A percentile compares a stretch with the other conserved stretches of the same genome.
phyloP scores from a whole-genome alignment of 1,284 basidiomycete genomes.

The Albatrellus sp. region DNA sequence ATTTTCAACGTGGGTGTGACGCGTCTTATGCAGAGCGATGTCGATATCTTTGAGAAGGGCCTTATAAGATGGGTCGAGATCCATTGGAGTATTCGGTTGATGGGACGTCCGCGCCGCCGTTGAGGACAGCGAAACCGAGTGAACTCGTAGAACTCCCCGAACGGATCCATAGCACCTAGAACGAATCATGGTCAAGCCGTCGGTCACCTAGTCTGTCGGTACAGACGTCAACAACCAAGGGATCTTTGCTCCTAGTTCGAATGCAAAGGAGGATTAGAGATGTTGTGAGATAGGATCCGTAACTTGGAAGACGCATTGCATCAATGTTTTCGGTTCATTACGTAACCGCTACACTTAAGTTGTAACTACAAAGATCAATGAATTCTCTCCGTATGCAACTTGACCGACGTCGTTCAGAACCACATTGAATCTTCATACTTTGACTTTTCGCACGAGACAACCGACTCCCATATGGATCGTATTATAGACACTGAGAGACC shows the following conservation, averaged over 20 bases:
- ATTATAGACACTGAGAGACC: constrained; percentile 18
- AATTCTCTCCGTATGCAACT: too few species aligned
- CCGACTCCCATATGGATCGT: background rate
- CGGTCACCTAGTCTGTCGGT: too few species aligned
- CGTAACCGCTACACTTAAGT: too few species aligned
- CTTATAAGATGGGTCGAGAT: constrained; percentile 52
- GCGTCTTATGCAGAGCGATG: constrained; percentile 40
- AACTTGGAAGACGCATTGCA: too few species aligned
- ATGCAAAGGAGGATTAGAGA: too few species aligned
- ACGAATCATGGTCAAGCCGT: constrained; percentile 14
- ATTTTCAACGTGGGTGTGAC: constrained; percentile 8
- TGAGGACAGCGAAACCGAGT: constrained; percentile 15
- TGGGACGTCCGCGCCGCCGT: constrained; percentile 12
- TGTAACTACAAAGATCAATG: too few species aligned
- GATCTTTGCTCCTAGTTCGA: too few species aligned
- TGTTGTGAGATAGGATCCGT: too few species aligned
- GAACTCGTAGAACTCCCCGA: constrained; percentile 11
- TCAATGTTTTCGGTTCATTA: too few species aligned
- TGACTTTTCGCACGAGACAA: background rate
- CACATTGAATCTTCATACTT: background rate
- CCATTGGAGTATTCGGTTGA: constrained; percentile 30
- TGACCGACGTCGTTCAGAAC: background rate
- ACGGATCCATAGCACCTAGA: constrained; percentile 11
- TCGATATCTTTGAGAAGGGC: constrained; percentile 53
- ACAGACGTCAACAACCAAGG: too few species aligned